These are phyloP conservation scores for Delphinella strobiligena DNA, from an alignment of 2,329 filamentous ascomycete species.

Conservation along the genomic window DNA sequence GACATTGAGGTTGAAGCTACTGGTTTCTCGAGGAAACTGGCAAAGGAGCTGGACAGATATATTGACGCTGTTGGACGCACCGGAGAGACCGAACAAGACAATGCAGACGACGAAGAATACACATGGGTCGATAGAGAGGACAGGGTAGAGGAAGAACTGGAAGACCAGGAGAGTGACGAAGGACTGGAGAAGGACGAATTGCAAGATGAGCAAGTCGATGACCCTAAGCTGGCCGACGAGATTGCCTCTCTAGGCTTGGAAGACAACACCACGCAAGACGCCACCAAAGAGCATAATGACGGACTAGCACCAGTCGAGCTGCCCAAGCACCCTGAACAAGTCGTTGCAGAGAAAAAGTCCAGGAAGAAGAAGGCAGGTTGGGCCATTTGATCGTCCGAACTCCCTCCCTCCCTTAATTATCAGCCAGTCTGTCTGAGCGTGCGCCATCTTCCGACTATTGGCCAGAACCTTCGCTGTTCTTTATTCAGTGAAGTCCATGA, in stretches of 20 bases:
- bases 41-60: slow-evolving; percentile 82
- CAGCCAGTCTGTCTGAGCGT: no score
- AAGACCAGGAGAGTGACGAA: slow-evolving; percentile 9
- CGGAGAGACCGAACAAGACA: slow-evolving; percentile 29
- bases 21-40: slow-evolving; percentile 93
- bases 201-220: slow-evolving; percentile 12
- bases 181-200: slow-evolving; percentile 4
- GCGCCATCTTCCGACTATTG: no score
- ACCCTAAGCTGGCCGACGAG: slow-evolving; percentile 14
- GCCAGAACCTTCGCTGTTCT: no score
- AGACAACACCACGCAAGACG: no score
- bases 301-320: slow-evolving; percentile 19
- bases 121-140: slow-evolving; percentile 27
- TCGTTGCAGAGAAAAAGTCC: slow-evolving; percentile 16
- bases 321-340: slow-evolving; percentile 15
- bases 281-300: no score
- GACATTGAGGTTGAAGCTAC: slow-evolving; percentile 86
- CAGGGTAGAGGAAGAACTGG: slow-evolving; percentile 14
- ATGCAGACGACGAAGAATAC: slow-evolving; percentile 24
- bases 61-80: slow-evolving; percentile 59
- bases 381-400: slow-evolving; percentile 18
- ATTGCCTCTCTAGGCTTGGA: not conserved
- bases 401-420: not conserved
- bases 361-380: slow-evolving; percentile 26
- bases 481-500: no score